These are phyloP conservation scores for Mallotus japonicus DNA, from an alignment of 441 rosid species.

Conservation along the genomic window DNA sequence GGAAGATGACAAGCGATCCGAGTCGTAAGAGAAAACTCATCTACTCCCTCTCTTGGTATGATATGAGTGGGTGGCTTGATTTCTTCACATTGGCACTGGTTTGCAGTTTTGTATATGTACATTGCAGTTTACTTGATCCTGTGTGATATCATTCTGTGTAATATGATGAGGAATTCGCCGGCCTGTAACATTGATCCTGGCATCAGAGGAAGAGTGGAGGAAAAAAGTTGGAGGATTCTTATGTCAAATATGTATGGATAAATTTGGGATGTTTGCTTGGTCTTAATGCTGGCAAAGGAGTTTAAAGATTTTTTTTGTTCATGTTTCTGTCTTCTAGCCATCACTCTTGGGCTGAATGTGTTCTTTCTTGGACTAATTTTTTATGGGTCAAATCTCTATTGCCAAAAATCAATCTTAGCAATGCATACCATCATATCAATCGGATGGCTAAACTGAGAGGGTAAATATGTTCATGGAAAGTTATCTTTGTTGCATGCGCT, in stretches of 20 bases:
- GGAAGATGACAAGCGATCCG: conserved; percentile 22
- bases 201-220: background rate
- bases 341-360: too few species aligned
- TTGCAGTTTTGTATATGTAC: background rate
- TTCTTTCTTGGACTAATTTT: too few species aligned
- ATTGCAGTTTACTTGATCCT: background rate
- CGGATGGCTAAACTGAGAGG: too few species aligned
- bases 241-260: background rate
- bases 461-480: too few species aligned
- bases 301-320: too few species aligned
- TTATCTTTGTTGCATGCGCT: too few species aligned
- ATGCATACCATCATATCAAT: too few species aligned
- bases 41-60: background rate
- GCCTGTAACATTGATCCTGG: background rate
- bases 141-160: background rate
- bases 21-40: background rate
- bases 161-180: background rate
- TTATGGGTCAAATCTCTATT: too few species aligned
- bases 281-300: too few species aligned
- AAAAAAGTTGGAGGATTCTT: background rate
- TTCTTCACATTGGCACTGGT: background rate
- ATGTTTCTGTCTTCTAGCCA: too few species aligned
- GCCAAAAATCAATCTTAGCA: too few species aligned
- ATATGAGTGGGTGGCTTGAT: background rate
- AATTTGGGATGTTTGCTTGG: background rate